Base-by-base conservation (phyloP, 768 basidiomycete genomes). In the Polyporus arcularius region DNA sequence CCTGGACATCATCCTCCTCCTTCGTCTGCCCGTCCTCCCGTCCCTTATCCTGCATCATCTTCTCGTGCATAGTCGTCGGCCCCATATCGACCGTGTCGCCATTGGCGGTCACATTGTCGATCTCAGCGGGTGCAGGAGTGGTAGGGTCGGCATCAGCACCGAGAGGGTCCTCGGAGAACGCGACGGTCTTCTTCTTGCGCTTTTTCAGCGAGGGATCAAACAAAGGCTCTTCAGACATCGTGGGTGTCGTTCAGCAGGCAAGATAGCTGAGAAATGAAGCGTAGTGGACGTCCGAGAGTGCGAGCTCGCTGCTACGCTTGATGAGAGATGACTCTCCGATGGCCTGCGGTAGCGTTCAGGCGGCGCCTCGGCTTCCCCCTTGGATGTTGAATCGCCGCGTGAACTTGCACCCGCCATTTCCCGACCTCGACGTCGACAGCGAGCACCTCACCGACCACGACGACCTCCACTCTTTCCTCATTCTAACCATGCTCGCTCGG, bases 151-250 rank as follows among this genome's bases (percentile, higher is more conserved):
- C 58, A 86, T 89, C 92, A 61, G 89, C 84, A 42, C 89, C 89
- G 10, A 92, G 81, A 0, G 92, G 90, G 70, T 94, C 90, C 71
- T 92, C 92, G 0, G 86, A 86, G 74, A 94, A 93, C 16, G 87
- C 90, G 35, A 94, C 92, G 16, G 81, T 82, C 76, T 93, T 92
- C 77, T 94, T 94, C 83, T 92, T 94, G 68, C 86, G 83, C 76
- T 92, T 92, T 66, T 79, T 79, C 64, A 93, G 81, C 47, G 90
- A 90, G 1, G 88, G 88, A 68, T 94, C 90, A 68, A 93, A 94
- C 21, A 92, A 71, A 0, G 90, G 91, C 78, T 89, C 88, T 65
- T 87, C 88, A 14, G 85, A 80, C 84, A 85, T 86, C 32, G 67
- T 73, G 35, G 35, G 1, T 54, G 65, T 26, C 38, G 43, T 6